These are phyloP conservation scores for Leccinum truebloodii DNA, from an alignment of 768 basidiomycete genomes.

Conservation along the genomic window DNA sequence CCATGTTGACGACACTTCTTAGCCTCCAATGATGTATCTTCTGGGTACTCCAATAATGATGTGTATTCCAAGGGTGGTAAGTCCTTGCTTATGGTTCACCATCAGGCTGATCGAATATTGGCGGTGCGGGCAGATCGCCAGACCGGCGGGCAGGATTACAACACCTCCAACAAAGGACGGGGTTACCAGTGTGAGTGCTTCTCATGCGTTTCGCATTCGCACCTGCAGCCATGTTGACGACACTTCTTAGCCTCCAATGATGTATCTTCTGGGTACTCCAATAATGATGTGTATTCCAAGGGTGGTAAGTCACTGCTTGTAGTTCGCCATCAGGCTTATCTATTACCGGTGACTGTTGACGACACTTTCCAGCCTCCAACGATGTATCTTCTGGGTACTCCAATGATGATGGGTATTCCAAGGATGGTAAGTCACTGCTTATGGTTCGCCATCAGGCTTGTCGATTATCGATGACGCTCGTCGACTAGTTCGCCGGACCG, in stretches of 20 bases:
- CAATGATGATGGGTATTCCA: not conserved
- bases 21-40: slow-evolving; percentile 32
- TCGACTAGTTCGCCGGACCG: slow-evolving; percentile 51
- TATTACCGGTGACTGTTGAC: slow-evolving; percentile 4
- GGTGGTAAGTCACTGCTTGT: slow-evolving; percentile 3
- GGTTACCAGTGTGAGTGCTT: slow-evolving; percentile 12
- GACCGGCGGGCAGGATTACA: not conserved
- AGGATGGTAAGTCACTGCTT: slow-evolving; percentile 4
- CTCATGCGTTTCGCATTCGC: not conserved
- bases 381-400: no score
- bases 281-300: not conserved
- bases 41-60: not conserved
- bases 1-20: not conserved
- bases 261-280: no score
- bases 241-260: not conserved
- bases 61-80: slow-evolving; percentile 2
- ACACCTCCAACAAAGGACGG: slow-evolving; percentile 3
- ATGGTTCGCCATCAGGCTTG: not conserved
- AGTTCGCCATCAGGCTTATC: slow-evolving; percentile 1
- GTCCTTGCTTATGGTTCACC: slow-evolving; percentile 1
- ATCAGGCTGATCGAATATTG: not conserved
- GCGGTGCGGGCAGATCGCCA: slow-evolving; percentile 11
- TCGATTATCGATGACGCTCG: slow-evolving; percentile 11
- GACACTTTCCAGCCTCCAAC: no score
- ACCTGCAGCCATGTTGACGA: not conserved